Evolutionary conservation across 495 filamentous ascomycete species (phyloP).

Genomic region (Lentithecium fluviatile): DNA sequence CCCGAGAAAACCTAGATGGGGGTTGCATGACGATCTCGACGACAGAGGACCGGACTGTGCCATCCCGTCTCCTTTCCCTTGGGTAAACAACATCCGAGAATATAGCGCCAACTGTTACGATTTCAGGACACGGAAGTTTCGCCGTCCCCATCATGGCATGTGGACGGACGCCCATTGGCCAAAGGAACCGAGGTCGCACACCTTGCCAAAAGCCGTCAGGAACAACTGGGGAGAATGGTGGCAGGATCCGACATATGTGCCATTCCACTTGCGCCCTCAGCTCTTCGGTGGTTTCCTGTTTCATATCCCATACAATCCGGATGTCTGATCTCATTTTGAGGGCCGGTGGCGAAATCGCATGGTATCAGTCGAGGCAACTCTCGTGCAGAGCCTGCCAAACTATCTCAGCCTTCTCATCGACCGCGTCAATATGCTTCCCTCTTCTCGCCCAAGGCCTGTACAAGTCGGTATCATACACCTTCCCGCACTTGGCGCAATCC

Average conservation of each 20-base stretch:
- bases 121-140: conserved; percentile 22
- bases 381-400: conserved; percentile 38
- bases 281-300: no score
- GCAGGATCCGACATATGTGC: conserved; percentile 22
- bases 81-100: background rate
- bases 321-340: no score
- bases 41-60: conserved; percentile 18
- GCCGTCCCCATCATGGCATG: background rate
- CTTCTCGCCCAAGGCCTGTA: conserved; percentile 27
- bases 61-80: background rate
- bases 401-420: conserved; percentile 1
- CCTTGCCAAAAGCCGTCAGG: background rate
- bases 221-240: background rate
- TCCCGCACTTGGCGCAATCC: conserved; percentile 31
- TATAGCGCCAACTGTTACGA: conserved; percentile 32
- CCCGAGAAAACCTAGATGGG: conserved; percentile 18
- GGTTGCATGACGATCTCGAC: conserved; percentile 19
- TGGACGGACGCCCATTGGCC: conserved; percentile 21
- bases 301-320: no score
- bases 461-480: conserved; percentile 15
- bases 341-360: background rate
- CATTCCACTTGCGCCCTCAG: background rate
- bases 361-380: conserved; percentile 26
- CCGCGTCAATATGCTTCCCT: conserved; percentile 20
- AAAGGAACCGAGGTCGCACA: background rate